phyloP scores from a whole-genome alignment of 2,329 filamentous ascomycete species.

The Hypoxylon sp. region DNA sequence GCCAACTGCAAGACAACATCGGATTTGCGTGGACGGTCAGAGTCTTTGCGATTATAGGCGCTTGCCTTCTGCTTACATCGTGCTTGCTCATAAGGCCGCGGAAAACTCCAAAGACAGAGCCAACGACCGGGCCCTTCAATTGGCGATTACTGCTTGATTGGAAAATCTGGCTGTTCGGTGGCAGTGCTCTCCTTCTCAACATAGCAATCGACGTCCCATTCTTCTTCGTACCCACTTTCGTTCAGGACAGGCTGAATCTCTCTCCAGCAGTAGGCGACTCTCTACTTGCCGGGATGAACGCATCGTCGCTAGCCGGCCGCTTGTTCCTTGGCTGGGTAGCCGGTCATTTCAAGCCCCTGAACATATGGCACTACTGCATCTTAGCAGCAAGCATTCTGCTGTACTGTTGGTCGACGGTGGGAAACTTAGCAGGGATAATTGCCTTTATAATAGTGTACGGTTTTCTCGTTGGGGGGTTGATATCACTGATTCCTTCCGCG shows the following conservation, averaged over 20 bases:
- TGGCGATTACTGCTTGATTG: constrained; percentile 41
- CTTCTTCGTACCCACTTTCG: constrained; percentile 49
- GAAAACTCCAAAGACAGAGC: background rate
- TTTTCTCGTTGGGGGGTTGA: constrained; percentile 51
- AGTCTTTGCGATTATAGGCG: constrained; percentile 56
- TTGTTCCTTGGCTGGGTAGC: constrained; percentile 53
- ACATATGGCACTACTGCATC: constrained; percentile 48
- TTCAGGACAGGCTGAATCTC: constrained; percentile 5
- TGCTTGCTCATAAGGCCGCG: constrained; percentile 35
- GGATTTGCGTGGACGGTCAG: constrained; percentile 65
- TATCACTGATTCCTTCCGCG: constrained; percentile 49
- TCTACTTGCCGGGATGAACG: constrained; percentile 53
- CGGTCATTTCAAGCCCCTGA: constrained; percentile 47
- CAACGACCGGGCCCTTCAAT: background rate
- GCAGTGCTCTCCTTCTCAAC: constrained; percentile 49
- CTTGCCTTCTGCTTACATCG: constrained; percentile 42
- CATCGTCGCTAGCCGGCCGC: constrained; percentile 53
- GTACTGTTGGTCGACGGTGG: constrained; percentile 50
- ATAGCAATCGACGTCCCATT: constrained; percentile 54
- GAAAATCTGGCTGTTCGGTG: constrained; percentile 47
- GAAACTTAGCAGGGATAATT: constrained; percentile 45
- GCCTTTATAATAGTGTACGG: constrained; percentile 52
- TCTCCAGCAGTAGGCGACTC: constrained; percentile 26
- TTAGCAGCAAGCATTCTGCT: constrained; percentile 46
- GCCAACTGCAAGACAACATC: constrained; percentile 56